These are phyloP conservation scores for Annulohypoxylon stygium DNA, from an alignment of 495 filamentous ascomycete species.

Conservation along the genomic window DNA sequence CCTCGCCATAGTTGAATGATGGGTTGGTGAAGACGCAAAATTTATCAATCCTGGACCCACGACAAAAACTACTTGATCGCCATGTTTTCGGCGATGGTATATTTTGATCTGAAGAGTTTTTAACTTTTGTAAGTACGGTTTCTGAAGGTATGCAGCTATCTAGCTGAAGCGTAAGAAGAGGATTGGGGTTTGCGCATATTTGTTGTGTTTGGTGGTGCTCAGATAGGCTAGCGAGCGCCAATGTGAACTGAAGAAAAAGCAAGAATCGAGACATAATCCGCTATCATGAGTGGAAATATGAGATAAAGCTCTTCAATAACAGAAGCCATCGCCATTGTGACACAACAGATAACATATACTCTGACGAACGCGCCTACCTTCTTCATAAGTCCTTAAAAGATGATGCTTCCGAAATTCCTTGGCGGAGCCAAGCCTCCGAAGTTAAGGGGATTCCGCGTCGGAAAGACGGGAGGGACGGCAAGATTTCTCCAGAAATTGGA, in stretches of 20 bases:
- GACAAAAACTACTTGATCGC: constrained; percentile 30
- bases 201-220: constrained; percentile 6
- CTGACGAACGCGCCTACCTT: neutral
- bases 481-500: neutral
- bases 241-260: constrained; percentile 3
- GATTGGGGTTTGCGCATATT: constrained; percentile 16
- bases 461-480: constrained; percentile 12
- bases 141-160: constrained; percentile 12
- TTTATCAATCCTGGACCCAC: constrained; percentile 33
- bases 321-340: neutral
- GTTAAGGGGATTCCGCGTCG: constrained; percentile 22
- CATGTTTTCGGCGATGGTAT: constrained; percentile 16
- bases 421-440: constrained; percentile 42
- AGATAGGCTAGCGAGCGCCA: constrained; percentile 7
- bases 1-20: constrained; percentile 47
- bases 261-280: constrained; percentile 14
- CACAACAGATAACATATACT: neutral
- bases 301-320: neutral
- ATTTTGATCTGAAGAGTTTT: neutral
- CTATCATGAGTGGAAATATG: neutral
- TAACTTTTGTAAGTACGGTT: neutral
- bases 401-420: constrained; percentile 12
- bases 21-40: constrained; percentile 51
- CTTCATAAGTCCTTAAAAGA: neutral
- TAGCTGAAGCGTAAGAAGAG: constrained; percentile 1